Evolutionary conservation across 257 asterid genomes (phyloP).

Genomic region (Solanum appendiculatum): DNA sequence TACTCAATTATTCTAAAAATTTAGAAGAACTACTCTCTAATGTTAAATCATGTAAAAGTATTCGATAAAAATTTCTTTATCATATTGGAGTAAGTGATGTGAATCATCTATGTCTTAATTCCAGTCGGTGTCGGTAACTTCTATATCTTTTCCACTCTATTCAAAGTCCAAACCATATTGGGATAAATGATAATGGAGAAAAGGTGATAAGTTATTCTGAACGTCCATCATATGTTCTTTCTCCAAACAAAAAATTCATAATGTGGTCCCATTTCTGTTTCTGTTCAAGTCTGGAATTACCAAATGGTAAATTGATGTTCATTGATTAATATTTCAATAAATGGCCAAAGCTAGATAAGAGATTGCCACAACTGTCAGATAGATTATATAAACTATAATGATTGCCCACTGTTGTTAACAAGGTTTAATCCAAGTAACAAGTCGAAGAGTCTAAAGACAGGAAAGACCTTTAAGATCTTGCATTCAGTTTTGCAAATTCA

Average conservation of each 20-base stretch:
- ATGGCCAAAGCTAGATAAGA: not conserved
- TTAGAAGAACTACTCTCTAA: not conserved
- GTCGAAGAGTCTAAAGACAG: not conserved
- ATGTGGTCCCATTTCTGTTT: not conserved
- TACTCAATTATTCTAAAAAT: not conserved
- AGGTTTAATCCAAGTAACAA: not conserved
- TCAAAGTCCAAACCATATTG: not conserved
- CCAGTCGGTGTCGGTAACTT: not conserved
- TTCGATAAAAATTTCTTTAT: not conserved
- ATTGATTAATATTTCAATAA: not conserved
- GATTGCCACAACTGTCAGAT: not conserved
- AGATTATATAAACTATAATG: not conserved
- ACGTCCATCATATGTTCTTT: not conserved
- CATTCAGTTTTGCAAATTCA: not conserved
- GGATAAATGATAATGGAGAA: not conserved
- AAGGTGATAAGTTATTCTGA: not conserved
- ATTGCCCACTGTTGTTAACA: not conserved
- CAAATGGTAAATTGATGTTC: not conserved
- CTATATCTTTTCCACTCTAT: not conserved
- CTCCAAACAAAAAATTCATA: not conserved
- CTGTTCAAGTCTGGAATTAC: not conserved
- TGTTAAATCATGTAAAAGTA: not conserved
- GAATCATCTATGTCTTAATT: not conserved
- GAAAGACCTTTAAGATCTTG: not conserved
- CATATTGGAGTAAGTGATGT: not conserved